These are phyloP conservation scores for Tolypocladium pustulatum DNA, from an alignment of 2,329 filamentous ascomycete genomes.

Conservation along the genomic window DNA sequence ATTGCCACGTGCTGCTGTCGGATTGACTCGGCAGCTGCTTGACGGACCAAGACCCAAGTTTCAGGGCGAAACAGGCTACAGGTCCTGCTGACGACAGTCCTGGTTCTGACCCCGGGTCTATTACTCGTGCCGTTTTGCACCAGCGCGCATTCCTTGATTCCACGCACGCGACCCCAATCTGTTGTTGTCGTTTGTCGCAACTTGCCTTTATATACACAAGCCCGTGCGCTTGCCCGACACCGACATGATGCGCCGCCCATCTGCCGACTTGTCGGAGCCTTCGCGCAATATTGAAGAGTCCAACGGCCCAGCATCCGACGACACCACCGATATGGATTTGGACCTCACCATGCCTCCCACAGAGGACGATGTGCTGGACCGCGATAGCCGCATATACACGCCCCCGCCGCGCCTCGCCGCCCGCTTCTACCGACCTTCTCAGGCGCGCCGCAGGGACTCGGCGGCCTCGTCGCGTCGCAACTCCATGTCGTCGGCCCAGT, in stretches of 20 bases:
- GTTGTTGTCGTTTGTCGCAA: background rate
- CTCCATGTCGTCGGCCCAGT: constrained; percentile 67
- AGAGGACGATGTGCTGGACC: constrained; percentile 21
- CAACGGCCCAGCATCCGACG: constrained; percentile 17
- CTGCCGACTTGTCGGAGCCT: constrained; percentile 29
- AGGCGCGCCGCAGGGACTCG: constrained; percentile 61
- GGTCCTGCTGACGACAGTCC: background rate
- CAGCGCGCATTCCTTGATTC: background rate
- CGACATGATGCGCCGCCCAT: constrained; percentile 31
- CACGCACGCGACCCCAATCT: background rate
- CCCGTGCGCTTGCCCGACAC: background rate
- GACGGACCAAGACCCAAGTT: background rate
- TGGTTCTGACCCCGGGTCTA: background rate
- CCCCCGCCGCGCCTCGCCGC: constrained; percentile 70
- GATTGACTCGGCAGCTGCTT: background rate
- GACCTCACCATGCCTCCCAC: constrained; percentile 27
- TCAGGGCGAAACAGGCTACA: background rate
- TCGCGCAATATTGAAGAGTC: constrained; percentile 28
- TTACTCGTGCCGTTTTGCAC: background rate
- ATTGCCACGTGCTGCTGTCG: background rate
- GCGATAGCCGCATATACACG: constrained; percentile 33
- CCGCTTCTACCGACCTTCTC: constrained; percentile 61
- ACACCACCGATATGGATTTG: constrained; percentile 20
- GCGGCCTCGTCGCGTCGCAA: constrained; percentile 71
- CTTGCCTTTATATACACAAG: background rate